A percentile compares a stretch with the other conserved stretches of the same genome.
Evolutionary conservation across 345 rosid species (phyloP).

Genomic region (Citrus australasica): DNA sequence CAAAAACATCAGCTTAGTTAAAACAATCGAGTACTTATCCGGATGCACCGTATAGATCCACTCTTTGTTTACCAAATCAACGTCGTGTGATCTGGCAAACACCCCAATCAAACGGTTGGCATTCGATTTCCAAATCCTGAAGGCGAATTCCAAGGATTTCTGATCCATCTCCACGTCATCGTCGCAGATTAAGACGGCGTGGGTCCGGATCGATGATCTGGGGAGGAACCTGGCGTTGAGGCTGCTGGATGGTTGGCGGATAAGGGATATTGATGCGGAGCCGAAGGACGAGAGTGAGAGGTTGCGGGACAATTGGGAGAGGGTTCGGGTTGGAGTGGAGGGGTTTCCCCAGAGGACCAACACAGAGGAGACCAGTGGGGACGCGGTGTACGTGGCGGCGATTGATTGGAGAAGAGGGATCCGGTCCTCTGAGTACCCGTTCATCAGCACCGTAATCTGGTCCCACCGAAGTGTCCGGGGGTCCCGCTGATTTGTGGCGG

Average conservation of each 20-base stretch:
- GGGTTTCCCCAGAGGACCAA: constrained; percentile 73
- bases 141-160: constrained; percentile 49
- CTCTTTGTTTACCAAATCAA: constrained; percentile 39
- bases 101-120: constrained; percentile 49
- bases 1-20: constrained; percentile 72
- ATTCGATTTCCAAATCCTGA: constrained; percentile 52
- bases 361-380: constrained; percentile 50
- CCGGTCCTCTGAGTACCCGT: constrained; percentile 65
- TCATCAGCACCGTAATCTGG: constrained; percentile 71
- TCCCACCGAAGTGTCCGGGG: constrained; percentile 44
- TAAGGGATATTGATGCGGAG: constrained; percentile 45
- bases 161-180: constrained; percentile 62
- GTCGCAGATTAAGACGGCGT: constrained; percentile 58
- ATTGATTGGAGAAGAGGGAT: constrained; percentile 60
- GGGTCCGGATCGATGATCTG: constrained; percentile 38
- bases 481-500: constrained; percentile 25
- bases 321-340: constrained; percentile 34
- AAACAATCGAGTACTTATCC: constrained; percentile 57
- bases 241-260: constrained; percentile 56
- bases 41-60: constrained; percentile 83
- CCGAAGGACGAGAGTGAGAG: constrained; percentile 45
- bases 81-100: constrained; percentile 61
- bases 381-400: constrained; percentile 46
- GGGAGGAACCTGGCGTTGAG: constrained; percentile 69
- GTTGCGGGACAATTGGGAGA: constrained; percentile 40